Conservation (phyloP, 192 early-diverging fungal genomes). For the Funneliformis mosseae region DNA sequence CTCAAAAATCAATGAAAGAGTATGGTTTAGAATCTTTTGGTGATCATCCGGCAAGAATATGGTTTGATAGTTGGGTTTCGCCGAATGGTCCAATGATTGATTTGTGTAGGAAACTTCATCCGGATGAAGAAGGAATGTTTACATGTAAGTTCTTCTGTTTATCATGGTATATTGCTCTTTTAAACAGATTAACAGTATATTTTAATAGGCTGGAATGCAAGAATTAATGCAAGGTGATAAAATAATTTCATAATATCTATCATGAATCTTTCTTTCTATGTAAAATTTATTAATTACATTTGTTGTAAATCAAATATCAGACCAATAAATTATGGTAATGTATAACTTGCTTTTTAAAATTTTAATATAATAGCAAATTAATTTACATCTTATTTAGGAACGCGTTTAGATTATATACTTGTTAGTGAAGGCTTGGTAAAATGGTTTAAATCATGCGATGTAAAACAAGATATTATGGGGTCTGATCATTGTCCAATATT, state of each 20-base stretch:
- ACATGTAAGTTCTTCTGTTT: constrained; percentile 45
- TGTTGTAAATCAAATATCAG: constrained; percentile 27
- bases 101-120: constrained; percentile 65
- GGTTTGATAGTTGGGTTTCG: constrained; percentile 65
- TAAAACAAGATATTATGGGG: constrained; percentile 64
- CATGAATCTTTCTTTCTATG: background rate
- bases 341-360: background rate
- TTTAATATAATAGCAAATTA: background rate
- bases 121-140: constrained; percentile 52
- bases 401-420: constrained; percentile 79
- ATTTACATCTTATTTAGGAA: constrained; percentile 44
- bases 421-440: constrained; percentile 51
- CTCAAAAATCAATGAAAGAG: constrained; percentile 58
- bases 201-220: constrained; percentile 74
- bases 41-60: constrained; percentile 58
- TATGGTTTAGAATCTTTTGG: constrained; percentile 55
- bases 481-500: constrained; percentile 84
- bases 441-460: constrained; percentile 62
- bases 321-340: constrained; percentile 49
- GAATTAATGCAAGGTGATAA: constrained; percentile 64
- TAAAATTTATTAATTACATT: background rate
- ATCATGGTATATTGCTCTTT: background rate
- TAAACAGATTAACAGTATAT: constrained; percentile 2
- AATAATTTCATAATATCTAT: background rate
- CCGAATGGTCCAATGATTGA: constrained; percentile 68